Percentiles rank a stretch among this genome's conserved stretches.
These are phyloP conservation scores for Nigrospora sphaerica DNA, from an alignment of 2,329 filamentous ascomycete genomes.

Conservation along the genomic window DNA sequence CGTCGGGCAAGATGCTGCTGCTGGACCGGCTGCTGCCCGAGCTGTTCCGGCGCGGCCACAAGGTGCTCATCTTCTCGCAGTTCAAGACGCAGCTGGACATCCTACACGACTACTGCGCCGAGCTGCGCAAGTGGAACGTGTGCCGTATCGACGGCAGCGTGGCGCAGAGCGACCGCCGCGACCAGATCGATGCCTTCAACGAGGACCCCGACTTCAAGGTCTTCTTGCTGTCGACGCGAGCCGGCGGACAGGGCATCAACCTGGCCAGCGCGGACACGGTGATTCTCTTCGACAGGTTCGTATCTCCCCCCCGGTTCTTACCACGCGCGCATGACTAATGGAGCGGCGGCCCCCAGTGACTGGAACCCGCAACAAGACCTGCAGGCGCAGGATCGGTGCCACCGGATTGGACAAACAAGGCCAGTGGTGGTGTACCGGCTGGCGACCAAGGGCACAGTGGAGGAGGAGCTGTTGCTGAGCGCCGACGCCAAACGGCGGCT, in stretches of 20 bases:
- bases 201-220: slow-evolving; percentile 57
- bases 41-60: slow-evolving; percentile 70
- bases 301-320: slow-evolving; percentile 39
- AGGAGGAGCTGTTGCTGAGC: slow-evolving; percentile 88
- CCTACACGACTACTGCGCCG: slow-evolving; percentile 73
- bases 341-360: slow-evolving; percentile 91
- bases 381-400: slow-evolving; percentile 96
- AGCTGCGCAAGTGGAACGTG: slow-evolving; percentile 71
- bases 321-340: slow-evolving; percentile 22
- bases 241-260: slow-evolving; percentile 97
- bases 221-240: slow-evolving; percentile 89
- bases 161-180: slow-evolving; percentile 61
- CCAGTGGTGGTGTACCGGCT: slow-evolving; percentile 95
- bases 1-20: slow-evolving; percentile 92
- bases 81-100: slow-evolving; percentile 94
- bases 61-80: slow-evolving; percentile 92
- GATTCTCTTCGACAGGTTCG: slow-evolving; percentile 88
- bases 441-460: slow-evolving; percentile 96
- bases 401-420: slow-evolving; percentile 93
- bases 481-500: slow-evolving; percentile 88
- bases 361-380: slow-evolving; percentile 99
- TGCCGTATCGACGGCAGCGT: slow-evolving; percentile 91
- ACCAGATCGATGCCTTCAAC: slow-evolving; percentile 70
- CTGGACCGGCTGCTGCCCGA: slow-evolving; percentile 77
- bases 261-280: slow-evolving; percentile 98